Evolutionary conservation across 73 alveolate species (phyloP).

Genomic region (Halteria grandinella): DNA sequence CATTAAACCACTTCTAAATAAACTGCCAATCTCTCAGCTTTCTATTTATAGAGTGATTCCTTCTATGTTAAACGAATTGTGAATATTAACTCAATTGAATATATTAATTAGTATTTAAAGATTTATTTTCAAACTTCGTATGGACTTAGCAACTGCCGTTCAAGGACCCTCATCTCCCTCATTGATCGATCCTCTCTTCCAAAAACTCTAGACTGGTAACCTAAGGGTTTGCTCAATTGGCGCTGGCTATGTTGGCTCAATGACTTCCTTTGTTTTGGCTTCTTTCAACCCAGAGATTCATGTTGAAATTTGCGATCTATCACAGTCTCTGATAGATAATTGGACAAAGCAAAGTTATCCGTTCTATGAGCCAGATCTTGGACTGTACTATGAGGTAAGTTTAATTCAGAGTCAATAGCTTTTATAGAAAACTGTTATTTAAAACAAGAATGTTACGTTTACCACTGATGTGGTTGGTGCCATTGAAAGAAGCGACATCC

Average conservation of each 20-base stretch:
- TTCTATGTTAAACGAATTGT: no score
- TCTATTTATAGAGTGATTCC: no score
- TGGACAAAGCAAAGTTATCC: slow-evolving; percentile 78
- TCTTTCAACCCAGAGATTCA: slow-evolving; percentile 74
- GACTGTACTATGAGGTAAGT: slow-evolving; percentile 21
- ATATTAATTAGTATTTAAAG: no score
- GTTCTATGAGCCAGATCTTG: slow-evolving; percentile 81
- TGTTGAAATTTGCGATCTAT: slow-evolving; percentile 85
- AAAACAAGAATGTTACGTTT: slow-evolving; percentile 74
- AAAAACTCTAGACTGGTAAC: background rate
- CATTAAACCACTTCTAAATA: no score
- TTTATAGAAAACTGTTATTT: slow-evolving; percentile 10
- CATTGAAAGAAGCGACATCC: slow-evolving; percentile 64
- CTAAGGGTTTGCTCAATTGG: slow-evolving; percentile 87
- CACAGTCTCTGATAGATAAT: slow-evolving; percentile 70
- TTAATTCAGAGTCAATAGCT: slow-evolving; percentile 23
- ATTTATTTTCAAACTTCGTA: no score
- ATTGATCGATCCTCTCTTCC: background rate
- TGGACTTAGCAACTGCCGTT: no score
- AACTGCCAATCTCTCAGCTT: no score
- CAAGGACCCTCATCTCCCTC: background rate
- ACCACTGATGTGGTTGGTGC: slow-evolving; percentile 75
- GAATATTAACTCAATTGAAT: no score
- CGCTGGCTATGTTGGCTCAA: slow-evolving; percentile 98
- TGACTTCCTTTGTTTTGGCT: slow-evolving; percentile 94